Base-by-base conservation (phyloP, 306 rosid genomes). In the Erythrophleum fordii region DNA sequence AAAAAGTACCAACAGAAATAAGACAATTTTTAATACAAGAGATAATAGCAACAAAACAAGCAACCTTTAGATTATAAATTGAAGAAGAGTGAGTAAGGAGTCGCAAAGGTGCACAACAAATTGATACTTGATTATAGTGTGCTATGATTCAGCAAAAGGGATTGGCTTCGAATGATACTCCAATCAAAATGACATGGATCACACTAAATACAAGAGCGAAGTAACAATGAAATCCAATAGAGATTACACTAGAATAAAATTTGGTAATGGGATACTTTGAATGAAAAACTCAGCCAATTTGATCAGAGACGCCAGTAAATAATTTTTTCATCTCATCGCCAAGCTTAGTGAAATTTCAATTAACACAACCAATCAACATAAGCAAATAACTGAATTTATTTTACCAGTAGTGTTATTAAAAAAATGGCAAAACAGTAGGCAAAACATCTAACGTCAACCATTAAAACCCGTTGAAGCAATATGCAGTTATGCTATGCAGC, bases 371-470 rank as follows among this genome's bases (percentile, higher is more conserved):
- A 70, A 52, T 52, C 26, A 65, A 12, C 26, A 44, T 35, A 68
- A 71, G 29, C 77, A 66, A 45, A 69, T 52, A 73, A 51, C 22
- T 60, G 12, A 51, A 2, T 31, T 31, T 4, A 31, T 65, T 53
- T 51, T 29, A 59, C 10, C 83, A 69, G 22, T 76, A 26, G 48
- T 8, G 18, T 25, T 52, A 61, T 41, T 0, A 37, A 22, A 75
- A 51, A 37, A 74, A n/a, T 16, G 55, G 62, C 14, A 48, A 58
- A 12, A 5, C 0, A 41, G 55, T 80, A 48, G 52, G 42, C 28
- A 76, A 70, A 77, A 39, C 48, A 77, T 41, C 66, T 78, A 77
- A 77, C 31, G 25, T 66, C 68, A 72, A n/a, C 35, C 23, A 49
- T 71, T 65, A 23, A 62, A 56, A 45, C 70, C 42, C 26, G 14